Evolutionary conservation across 108 stramenopile genomes (phyloP).

Genomic region (Pseudonitzschia multiseries): DNA sequence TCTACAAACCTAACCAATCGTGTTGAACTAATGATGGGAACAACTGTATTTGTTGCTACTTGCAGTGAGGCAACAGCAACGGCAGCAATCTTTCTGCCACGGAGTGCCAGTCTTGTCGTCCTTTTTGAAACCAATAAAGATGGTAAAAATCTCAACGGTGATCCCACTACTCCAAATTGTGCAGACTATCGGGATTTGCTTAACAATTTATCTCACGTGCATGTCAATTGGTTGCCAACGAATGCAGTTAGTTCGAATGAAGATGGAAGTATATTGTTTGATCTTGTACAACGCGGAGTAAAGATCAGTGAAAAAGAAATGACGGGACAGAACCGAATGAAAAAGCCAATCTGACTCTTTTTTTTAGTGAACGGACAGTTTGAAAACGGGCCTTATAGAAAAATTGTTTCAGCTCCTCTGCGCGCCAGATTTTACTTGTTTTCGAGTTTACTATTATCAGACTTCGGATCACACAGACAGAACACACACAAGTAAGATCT

Average conservation of each 20-base stretch:
- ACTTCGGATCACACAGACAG: no score
- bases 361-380: no score
- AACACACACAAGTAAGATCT: no score
- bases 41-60: constrained; percentile 20
- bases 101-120: constrained; percentile 46
- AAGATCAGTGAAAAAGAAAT: background rate
- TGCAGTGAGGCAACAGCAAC: constrained; percentile 23
- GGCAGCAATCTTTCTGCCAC: constrained; percentile 56
- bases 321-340: background rate
- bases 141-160: background rate
- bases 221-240: constrained; percentile 60
- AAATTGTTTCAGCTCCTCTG: no score
- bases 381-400: no score
- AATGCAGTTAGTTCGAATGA: constrained; percentile 10
- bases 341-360: background rate
- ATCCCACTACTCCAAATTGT: constrained; percentile 5
- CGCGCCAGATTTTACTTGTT: no score
- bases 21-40: constrained; percentile 15
- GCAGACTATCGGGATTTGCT: constrained; percentile 51
- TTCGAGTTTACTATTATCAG: no score
- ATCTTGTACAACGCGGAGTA: constrained; percentile 26
- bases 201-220: constrained; percentile 42
- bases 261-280: constrained; percentile 28
- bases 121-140: constrained; percentile 18
- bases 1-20: constrained; percentile 1